Percentiles rank a stretch among this genome's conserved stretches.
These are phyloP conservation scores for Jasminum sambac DNA, from an alignment of 257 asterid genomes.

Conservation along the genomic window DNA sequence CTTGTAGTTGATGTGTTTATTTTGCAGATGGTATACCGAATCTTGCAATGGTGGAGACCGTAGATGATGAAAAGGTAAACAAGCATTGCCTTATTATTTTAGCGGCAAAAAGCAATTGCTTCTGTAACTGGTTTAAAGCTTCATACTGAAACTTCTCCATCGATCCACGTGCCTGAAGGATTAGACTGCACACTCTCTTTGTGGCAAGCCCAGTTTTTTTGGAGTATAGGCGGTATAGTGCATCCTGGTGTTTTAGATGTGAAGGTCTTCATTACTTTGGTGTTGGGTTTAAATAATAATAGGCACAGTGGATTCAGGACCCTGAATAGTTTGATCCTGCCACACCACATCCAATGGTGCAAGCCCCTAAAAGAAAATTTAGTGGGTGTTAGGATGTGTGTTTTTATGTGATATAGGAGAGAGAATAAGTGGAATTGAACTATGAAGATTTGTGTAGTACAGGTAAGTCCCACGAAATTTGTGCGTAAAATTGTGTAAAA, in stretches of 20 bases:
- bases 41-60: conserved; percentile 92
- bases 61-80: conserved; percentile 89
- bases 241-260: background rate
- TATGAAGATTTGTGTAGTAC: no score
- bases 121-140: background rate
- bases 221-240: background rate
- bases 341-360: background rate
- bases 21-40: conserved; percentile 79
- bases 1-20: background rate
- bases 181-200: background rate
- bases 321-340: background rate
- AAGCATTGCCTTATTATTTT: conserved; percentile 4
- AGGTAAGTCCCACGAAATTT: no score
- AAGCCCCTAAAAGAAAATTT: background rate
- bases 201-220: background rate
- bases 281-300: background rate
- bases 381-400: no score
- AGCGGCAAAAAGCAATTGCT: background rate
- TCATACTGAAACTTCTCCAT: background rate
- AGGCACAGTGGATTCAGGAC: background rate
- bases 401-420: no score
- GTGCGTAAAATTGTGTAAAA: no score
- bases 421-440: no score
- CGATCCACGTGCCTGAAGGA: conserved; percentile 6
- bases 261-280: background rate